These are phyloP conservation scores for Thraustochytrium striatum DNA, from an alignment of 352 stramenopile genomes.

Conservation along the genomic window DNA sequence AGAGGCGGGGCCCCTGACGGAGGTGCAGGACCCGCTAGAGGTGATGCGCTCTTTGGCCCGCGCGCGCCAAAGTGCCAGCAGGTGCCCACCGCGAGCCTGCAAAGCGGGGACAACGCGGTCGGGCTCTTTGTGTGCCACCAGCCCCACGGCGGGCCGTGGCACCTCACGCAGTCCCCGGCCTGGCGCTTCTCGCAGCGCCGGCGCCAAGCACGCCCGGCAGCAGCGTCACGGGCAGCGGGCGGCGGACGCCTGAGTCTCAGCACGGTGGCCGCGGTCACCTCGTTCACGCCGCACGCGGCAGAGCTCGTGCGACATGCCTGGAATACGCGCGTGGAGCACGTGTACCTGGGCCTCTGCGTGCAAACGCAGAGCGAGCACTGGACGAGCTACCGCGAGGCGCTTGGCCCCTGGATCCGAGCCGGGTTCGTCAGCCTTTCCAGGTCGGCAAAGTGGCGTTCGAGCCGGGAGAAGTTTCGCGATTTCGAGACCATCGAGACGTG, in stretches of 20 bases:
- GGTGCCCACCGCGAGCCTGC: not conserved
- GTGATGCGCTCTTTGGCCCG: not conserved
- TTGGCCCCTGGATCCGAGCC: not conserved
- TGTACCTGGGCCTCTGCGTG: slow-evolving; percentile 9
- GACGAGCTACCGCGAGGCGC: not conserved
- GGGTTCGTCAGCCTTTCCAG: not conserved
- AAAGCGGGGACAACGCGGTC: not conserved
- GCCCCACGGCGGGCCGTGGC: not conserved
- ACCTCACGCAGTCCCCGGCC: not conserved
- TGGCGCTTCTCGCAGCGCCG: not conserved
- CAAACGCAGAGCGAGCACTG: not conserved
- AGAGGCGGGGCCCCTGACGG: not conserved
- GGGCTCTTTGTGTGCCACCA: not conserved
- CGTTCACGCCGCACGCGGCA: not conserved
- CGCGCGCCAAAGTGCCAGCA: not conserved
- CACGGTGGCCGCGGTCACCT: not conserved
- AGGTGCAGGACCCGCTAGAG: not conserved
- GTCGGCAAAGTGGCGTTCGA: not conserved
- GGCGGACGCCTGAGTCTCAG: not conserved
- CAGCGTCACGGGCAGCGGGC: too few species aligned
- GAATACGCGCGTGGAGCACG: not conserved
- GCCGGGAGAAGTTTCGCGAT: not conserved
- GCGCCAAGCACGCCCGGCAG: not conserved
- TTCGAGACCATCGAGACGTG: not conserved
- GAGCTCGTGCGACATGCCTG: slow-evolving; percentile 11